Base-by-base conservation (phyloP, 495 filamentous ascomycete genomes). In the Neurospora tetraspora region DNA sequence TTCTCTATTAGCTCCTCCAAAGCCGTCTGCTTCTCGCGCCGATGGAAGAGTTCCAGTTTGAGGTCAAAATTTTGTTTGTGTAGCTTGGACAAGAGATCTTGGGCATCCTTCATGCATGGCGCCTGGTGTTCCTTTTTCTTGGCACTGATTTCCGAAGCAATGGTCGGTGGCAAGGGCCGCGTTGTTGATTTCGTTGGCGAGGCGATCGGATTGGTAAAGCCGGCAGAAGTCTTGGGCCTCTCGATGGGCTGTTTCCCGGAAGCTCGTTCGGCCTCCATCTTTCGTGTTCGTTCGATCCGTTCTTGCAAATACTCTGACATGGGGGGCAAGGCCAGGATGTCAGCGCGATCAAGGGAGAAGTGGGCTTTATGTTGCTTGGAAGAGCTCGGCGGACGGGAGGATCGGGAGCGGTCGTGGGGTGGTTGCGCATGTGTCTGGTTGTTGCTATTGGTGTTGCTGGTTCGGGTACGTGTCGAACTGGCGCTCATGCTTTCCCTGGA, bases 41-140 rank as follows among this genome's bases (percentile, higher is more conserved):
- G 86, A 74, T 97, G 92, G 76, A 88, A 92, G 2, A 97, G 84
- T 73, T 95, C 92, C 68, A 97, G 84, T 80, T 97, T 97, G 72
- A 98, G 84, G 77, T 94, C 92, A 77, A 97, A 98, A 76, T 97
- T 96, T 77, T 95, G 88, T 77, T 96, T 96, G 77, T 91, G 90
- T 65, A 97, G 82, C 68, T 88, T 92, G 23, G 82, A 86, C 43
- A 85, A 71, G 47, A 82, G 84, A 76, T 85, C 79, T 73, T 85
- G 83, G 75, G 83, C 81, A 68, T 84, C 83, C 74, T 84, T 86
- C 53, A 83, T 78, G 23, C 85, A 85, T 16, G 12, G 53, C 12
- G 53, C 23, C 16, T 61, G 53, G 76, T 86, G 81, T 65, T 84
- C 79, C 71, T 78, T 78, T 74, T 81, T 81, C 69, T 81, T 84